Evolutionary conservation across 73 alveolate genomes (phyloP), one percentile per base, ranked within the genome.

Genomic region (Paramecium sexaurelia): DNA sequence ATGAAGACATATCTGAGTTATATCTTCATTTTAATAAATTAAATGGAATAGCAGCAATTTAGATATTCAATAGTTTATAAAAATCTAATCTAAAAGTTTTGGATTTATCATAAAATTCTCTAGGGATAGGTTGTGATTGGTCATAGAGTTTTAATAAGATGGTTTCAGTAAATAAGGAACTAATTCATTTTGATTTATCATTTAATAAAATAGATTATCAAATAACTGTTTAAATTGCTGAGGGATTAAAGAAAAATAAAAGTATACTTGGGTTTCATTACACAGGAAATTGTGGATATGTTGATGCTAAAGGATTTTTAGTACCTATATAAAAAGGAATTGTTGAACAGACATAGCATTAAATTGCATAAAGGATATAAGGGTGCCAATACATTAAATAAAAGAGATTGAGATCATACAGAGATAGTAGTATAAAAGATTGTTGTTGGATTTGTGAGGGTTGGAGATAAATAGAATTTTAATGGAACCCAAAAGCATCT

Each of bases 401-500:
- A 35, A 55, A 43, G 26, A 85, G 71, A 9, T 33, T 85, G 26
- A 55, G 92, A 85, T 55, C 92, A 0, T 55, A 71, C 29, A 69
- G 94, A 68, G 75, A 37, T 4, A 3, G 11, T 13, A 61, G 71
- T 15, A 37, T 88, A 19, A 51, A 45, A 43, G 94, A 88, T 68
- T 37, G 69, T 24, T 88, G 94, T 20, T 88, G 94, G 94, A 88
- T 88, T 36, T 88, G 94, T 27, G 94, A 88, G n/a, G 94, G 94
- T 7, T 88, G 94, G 94, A 36, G 57, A 45, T 22, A 37, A 43
- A 15, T 26, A 9, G 83, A 37, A 19, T 88, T 88, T 29, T 22
- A 19, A 24, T 88, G 94, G 94, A 43, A 29, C 13, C 69, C 90
- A 22, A 32, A 88, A 36, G 37, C 68, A 37, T 41, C 84, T 22